phyloP scores from a whole-genome alignment of 2,329 filamentous ascomycete genomes.

The Diaporthe citriasiana region DNA sequence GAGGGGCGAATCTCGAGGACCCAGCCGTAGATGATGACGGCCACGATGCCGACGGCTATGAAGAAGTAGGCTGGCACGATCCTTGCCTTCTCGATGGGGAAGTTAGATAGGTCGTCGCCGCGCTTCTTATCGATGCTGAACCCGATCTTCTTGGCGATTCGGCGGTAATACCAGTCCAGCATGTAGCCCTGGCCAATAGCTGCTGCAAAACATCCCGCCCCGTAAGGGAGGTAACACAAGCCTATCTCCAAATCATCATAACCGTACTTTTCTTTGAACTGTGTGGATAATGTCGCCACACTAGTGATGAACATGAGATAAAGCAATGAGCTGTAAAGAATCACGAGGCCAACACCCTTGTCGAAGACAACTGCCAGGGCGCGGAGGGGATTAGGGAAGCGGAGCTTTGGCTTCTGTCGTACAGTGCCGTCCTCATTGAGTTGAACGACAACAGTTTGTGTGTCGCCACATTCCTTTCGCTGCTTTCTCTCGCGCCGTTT shows the following conservation, averaged over 20 bases:
- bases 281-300: conserved; percentile 65
- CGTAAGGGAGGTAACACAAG: conserved; percentile 69
- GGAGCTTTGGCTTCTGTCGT: conserved; percentile 54
- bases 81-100: conserved; percentile 69
- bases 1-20: conserved; percentile 64
- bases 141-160: conserved; percentile 73
- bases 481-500: conserved; percentile 49
- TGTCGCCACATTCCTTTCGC: conserved; percentile 52
- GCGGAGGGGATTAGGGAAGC: conserved; percentile 70
- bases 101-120: conserved; percentile 64
- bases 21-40: conserved; percentile 71
- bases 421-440: conserved; percentile 5
- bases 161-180: conserved; percentile 78
- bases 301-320: conserved; percentile 70
- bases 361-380: conserved; percentile 68
- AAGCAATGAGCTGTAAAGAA: conserved; percentile 66
- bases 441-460: conserved; percentile 44
- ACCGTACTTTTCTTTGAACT: conserved; percentile 65
- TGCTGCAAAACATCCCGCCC: conserved; percentile 63
- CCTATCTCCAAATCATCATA: conserved; percentile 66
- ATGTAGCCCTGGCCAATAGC: conserved; percentile 69
- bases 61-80: conserved; percentile 69
- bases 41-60: conserved; percentile 66
- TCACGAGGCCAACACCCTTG: conserved; percentile 69
- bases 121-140: conserved; percentile 73